These are phyloP conservation scores for Venturia asperata DNA, from an alignment of 2,329 filamentous ascomycete species.

Conservation along the genomic window DNA sequence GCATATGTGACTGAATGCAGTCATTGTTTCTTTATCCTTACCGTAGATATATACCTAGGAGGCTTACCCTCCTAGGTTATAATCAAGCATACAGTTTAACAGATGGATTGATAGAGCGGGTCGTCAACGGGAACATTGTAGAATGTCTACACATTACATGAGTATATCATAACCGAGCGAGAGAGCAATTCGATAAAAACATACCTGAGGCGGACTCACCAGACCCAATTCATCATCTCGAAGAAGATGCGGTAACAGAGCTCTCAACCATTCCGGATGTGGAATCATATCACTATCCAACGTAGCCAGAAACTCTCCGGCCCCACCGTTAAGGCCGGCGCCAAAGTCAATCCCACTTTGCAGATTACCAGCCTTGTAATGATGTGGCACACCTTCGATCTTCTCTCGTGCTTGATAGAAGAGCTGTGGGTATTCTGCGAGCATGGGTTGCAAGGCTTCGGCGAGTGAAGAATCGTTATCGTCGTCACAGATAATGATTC, in stretches of 20 bases:
- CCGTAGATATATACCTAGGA: no score
- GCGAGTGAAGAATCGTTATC: background rate
- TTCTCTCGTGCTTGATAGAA: constrained; percentile 48
- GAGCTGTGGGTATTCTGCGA: constrained; percentile 41
- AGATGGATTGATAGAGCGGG: background rate
- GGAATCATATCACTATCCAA: constrained; percentile 35
- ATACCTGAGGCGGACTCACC: background rate
- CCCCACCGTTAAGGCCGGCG: background rate
- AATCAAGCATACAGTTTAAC: no score
- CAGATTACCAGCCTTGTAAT: constrained; percentile 20
- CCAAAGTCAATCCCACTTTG: constrained; percentile 15
- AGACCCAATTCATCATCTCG: constrained; percentile 1
- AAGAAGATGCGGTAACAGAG: constrained; percentile 22
- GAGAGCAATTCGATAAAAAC: background rate
- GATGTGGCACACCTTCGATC: constrained; percentile 14
- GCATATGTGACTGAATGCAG: no score
- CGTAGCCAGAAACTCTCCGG: constrained; percentile 27
- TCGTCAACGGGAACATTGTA: constrained; percentile 10
- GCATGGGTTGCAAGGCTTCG: constrained; percentile 29
- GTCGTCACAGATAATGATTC: constrained; percentile 45
- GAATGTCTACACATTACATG: background rate
- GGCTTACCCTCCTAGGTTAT: no score
- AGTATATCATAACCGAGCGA: background rate
- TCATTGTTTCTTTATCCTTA: no score
- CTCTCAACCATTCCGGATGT: constrained; percentile 30